Evolutionary conservation across 1,139 yeast species (phyloP), one percentile per base, ranked within the genome.

Genomic region (Nakaseomyces kungkrabaensis): DNA sequence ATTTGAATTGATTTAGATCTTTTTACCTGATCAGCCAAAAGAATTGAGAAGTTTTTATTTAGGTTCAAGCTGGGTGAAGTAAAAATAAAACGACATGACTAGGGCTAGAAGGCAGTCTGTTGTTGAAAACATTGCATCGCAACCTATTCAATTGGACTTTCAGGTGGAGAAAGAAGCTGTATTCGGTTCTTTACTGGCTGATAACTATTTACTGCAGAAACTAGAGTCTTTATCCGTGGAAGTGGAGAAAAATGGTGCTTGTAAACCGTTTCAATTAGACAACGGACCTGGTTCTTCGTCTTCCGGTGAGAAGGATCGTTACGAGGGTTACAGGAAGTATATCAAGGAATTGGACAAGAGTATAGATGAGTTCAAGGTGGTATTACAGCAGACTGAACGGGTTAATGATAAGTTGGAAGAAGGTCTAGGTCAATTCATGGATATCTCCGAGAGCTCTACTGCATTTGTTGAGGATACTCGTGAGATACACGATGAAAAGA

Each of bases 401-500:
- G 54, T 62, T 11, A 55, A 53, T 42, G 52, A 51, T 22, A 54
- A 58, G 34, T 50, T 63, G 37, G 47, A 47, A 7, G 46, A 46
- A 4, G 49, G 57, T 1, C 52, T 62, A 10, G 50, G 49, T 5
- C 54, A 55, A 34, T 60, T 61, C 42, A 46, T 54, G 11, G 41
- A 46, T 25, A 56, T 63, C 24, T 52, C 62, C 2, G 22, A 47
- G 7, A 51, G 54, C 29, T 48, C 60, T 4, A 49, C 46, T 6
- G 51, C 51, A 11, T 63, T 64, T 46, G 49, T 60, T 17, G 46
- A 52, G 4, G 56, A 56, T 27, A 63, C 65, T 1, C 77, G 78
- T 49, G 63, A 71, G 9, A 68, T 85, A 47, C 72, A 83, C 51
- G 69, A 72, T 3, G 76, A 79, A 48, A 80, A 81, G 54, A 67